Percentiles rank a stretch among this genome's conserved stretches.
Evolutionary conservation across 768 basidiomycete species (phyloP).

Genomic region (Boletellus ananas): DNA sequence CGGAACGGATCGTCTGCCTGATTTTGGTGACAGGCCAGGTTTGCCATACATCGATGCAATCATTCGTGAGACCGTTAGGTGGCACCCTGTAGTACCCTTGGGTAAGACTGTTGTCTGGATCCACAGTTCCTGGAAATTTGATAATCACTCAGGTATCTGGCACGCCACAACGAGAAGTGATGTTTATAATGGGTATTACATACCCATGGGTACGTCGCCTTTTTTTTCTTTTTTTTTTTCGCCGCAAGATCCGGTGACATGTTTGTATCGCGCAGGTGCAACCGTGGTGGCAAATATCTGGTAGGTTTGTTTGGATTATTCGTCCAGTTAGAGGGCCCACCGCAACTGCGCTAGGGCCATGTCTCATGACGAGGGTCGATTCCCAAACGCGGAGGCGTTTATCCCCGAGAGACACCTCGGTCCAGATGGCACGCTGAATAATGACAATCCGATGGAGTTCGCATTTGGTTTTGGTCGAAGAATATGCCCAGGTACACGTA

Average conservation of each 20-base stretch:
- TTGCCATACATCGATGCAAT: constrained; percentile 4
- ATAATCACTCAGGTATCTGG: neutral
- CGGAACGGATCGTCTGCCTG: constrained; percentile 20
- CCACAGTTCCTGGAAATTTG: neutral
- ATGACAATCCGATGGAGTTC: constrained; percentile 6
- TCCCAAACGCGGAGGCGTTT: constrained; percentile 8
- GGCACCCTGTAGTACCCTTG: constrained; percentile 1
- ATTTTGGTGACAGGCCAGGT: constrained; percentile 17
- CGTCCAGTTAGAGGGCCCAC: neutral
- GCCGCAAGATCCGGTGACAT: too few relatives aligned
- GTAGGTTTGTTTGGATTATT: neutral
- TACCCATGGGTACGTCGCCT: constrained; percentile 25
- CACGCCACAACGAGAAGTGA: constrained; percentile 25
- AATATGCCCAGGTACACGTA: constrained; percentile 1
- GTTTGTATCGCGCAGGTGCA: constrained; percentile 1
- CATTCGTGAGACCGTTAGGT: constrained; percentile 4
- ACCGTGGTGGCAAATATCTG: constrained; percentile 12
- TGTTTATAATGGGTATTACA: constrained; percentile 27
- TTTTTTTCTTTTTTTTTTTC: neutral
- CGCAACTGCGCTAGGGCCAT: neutral
- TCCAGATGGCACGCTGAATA: constrained; percentile 4
- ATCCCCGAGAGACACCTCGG: constrained; percentile 10
- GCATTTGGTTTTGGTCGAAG: constrained; percentile 15
- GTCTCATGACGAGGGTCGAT: constrained; percentile 7
- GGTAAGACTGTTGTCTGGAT: neutral